Evolutionary conservation across 1,139 yeast species (phyloP).

Genomic region (Blastobotrys apis): DNA sequence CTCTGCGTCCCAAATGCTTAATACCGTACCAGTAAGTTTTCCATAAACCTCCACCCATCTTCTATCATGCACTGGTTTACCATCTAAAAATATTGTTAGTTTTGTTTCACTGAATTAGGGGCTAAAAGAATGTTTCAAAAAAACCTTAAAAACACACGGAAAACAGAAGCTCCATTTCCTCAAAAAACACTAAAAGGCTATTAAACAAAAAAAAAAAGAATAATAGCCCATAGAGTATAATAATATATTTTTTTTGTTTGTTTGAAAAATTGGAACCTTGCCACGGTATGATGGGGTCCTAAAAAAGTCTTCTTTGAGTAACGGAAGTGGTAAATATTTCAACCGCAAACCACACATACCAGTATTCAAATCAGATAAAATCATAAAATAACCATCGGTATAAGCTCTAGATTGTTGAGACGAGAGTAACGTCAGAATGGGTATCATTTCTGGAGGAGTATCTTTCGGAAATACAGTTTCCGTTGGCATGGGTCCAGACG

Average conservation of each 20-base stretch:
- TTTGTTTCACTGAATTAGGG: neutral
- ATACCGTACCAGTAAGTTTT: conserved; percentile 80
- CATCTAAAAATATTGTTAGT: conserved; percentile 49
- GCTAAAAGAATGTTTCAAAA: too few species aligned
- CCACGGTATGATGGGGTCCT: too few species aligned
- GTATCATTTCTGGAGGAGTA: conserved; percentile 49
- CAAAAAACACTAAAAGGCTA: too few species aligned
- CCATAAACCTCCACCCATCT: conserved; percentile 94
- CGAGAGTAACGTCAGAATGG: conserved; percentile 48
- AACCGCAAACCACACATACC: conserved; percentile 18
- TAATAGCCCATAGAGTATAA: conserved; percentile 8
- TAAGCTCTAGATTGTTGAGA: conserved; percentile 51
- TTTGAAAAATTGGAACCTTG: neutral
- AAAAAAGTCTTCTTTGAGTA: too few species aligned
- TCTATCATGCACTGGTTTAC: conserved; percentile 71
- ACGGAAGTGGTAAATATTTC: neutral
- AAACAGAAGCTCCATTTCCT: neutral
- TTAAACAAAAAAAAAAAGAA: conserved; percentile 5
- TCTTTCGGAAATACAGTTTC: conserved; percentile 31
- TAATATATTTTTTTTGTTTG: conserved; percentile 2
- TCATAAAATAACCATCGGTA: conserved; percentile 45
- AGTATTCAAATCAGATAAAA: conserved; percentile 38
- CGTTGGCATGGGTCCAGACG: conserved; percentile 6
- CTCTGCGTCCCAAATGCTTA: conserved; percentile 91
- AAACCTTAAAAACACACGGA: neutral